Percentiles rank a stretch among this genome's conserved stretches.
These are phyloP conservation scores for Leptographium galeiforme DNA, from an alignment of 2,329 filamentous ascomycete genomes.

Conservation along the genomic window DNA sequence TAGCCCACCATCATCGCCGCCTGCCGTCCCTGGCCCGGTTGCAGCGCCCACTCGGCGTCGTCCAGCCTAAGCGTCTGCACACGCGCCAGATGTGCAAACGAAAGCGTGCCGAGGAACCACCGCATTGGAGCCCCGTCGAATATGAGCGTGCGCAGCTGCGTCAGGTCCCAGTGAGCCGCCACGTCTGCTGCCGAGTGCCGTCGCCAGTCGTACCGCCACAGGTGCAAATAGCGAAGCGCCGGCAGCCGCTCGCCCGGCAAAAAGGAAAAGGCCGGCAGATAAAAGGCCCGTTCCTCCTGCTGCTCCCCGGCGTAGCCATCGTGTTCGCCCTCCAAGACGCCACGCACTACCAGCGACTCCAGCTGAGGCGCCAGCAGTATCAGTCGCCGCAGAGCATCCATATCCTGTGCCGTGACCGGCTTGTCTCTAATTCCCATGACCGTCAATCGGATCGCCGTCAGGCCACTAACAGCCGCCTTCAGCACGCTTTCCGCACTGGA, in stretches of 20 bases:
- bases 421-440: background rate
- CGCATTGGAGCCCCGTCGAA: conserved; percentile 30
- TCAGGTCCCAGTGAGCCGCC: conserved; percentile 31
- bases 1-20: conserved; percentile 24
- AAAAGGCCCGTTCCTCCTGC: conserved; percentile 22
- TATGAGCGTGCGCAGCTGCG: conserved; percentile 24
- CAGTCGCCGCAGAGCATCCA: background rate
- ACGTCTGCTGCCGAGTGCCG: conserved; percentile 25
- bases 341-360: conserved; percentile 10
- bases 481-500: background rate
- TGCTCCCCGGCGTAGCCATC: conserved; percentile 19
- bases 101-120: conserved; percentile 29
- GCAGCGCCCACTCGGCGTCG: conserved; percentile 26
- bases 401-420: background rate
- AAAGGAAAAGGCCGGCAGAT: conserved; percentile 31
- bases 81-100: conserved; percentile 20
- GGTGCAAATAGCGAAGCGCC: conserved; percentile 24
- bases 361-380: conserved; percentile 15
- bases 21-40: conserved; percentile 22
- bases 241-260: conserved; percentile 26
- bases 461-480: background rate
- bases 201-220: conserved; percentile 35
- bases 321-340: conserved; percentile 21
- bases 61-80: conserved; percentile 27
- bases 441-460: background rate